Evolutionary conservation across 164 flowering plant genomes (phyloP).

Genomic region (Macadamia integrifolia): DNA sequence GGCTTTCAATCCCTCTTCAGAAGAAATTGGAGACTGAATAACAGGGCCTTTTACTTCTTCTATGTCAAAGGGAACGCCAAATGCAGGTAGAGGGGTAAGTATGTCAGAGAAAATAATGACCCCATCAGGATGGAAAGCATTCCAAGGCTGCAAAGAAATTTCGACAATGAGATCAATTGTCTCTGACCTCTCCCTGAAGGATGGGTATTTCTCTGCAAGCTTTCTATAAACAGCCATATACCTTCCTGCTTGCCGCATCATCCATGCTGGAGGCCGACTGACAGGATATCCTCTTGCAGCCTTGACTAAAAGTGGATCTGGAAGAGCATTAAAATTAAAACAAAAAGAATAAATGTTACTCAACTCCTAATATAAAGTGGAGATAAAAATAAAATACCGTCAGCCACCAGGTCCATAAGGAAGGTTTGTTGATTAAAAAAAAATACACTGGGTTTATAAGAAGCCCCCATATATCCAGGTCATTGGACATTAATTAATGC

Average conservation of each 20-base stretch:
- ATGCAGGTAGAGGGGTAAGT: slow-evolving; percentile 95
- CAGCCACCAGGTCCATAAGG: background rate
- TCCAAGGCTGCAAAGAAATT: slow-evolving; percentile 99
- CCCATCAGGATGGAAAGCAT: slow-evolving; percentile 93
- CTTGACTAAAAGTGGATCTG: slow-evolving; percentile 86
- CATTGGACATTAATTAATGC: too few species aligned
- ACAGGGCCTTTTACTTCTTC: slow-evolving; percentile 92
- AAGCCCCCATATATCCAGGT: background rate
- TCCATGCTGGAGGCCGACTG: slow-evolving; percentile 96
- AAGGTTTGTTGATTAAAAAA: background rate
- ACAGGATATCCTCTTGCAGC: slow-evolving; percentile 90
- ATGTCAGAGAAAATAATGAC: slow-evolving; percentile 97
- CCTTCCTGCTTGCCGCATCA: slow-evolving; percentile 99
- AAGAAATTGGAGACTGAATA: slow-evolving; percentile 72
- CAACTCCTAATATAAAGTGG: background rate
- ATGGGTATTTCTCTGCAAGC: slow-evolving; percentile 93
- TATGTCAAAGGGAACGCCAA: slow-evolving; percentile 95
- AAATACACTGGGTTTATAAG: too few species aligned
- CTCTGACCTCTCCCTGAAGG: slow-evolving; percentile 98
- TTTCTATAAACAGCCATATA: slow-evolving; percentile 89
- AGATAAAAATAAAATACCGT: background rate
- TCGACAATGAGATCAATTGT: slow-evolving; percentile 98
- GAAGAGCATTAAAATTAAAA: slow-evolving; percentile 5
- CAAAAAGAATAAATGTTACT: background rate
- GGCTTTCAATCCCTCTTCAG: slow-evolving; percentile 69